A percentile compares a stretch with the other conserved stretches of the same genome.
Evolutionary conservation across 805 yeast genomes (phyloP).

Genomic region (Kuraishia ogatae): DNA sequence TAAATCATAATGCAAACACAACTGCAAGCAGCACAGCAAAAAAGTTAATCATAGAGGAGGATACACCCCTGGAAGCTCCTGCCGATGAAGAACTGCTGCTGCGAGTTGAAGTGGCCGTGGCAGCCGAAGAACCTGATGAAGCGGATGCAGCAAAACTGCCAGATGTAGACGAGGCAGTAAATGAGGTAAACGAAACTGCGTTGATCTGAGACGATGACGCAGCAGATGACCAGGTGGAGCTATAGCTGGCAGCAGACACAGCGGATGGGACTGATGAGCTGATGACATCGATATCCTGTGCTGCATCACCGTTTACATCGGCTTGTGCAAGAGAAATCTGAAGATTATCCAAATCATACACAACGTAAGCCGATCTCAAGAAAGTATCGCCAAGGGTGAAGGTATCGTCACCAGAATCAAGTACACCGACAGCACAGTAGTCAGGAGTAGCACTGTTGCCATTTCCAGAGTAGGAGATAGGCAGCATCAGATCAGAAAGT

Average conservation of each 20-base stretch:
- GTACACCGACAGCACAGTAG: constrained; percentile 37
- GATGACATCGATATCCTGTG: constrained; percentile 36
- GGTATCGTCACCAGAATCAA: constrained; percentile 22
- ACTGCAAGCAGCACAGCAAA: not conserved
- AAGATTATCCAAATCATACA: constrained; percentile 40
- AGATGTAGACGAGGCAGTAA: not conserved
- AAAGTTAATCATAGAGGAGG: not conserved
- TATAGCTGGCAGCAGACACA: constrained; percentile 33
- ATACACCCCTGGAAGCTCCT: not conserved
- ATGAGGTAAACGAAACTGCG: not conserved
- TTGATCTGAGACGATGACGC: not conserved
- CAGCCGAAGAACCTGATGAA: not conserved
- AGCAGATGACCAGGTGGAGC: constrained; percentile 28
- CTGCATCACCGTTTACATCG: constrained; percentile 18
- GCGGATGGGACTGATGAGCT: constrained; percentile 41
- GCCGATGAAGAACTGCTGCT: not conserved
- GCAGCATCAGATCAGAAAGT: constrained; percentile 18
- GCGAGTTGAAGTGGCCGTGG: not conserved
- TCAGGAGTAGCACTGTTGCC: constrained; percentile 16
- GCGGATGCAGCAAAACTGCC: not conserved
- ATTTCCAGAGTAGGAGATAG: constrained; percentile 8
- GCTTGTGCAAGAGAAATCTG: constrained; percentile 41
- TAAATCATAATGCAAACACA: not conserved
- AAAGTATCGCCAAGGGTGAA: constrained; percentile 46
- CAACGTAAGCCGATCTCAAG: constrained; percentile 42